Conservation (phyloP, 1,284 basidiomycete species). For the Cutaneotrichosporon sp. region DNA sequence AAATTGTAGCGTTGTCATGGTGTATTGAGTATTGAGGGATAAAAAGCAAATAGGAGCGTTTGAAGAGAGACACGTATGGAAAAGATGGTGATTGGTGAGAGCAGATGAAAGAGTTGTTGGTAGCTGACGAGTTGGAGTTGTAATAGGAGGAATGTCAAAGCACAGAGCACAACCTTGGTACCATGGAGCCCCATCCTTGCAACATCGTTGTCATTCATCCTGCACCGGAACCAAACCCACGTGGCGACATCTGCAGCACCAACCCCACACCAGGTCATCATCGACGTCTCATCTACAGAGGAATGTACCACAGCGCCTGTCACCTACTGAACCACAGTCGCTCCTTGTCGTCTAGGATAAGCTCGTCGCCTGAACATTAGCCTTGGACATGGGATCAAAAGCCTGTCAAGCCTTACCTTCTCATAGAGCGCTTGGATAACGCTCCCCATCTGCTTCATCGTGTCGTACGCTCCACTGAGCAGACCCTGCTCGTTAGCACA, state of each 20-base stretch:
- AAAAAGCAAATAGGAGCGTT: not conserved
- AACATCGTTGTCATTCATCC: not conserved
- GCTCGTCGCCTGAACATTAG: slow-evolving; percentile 24
- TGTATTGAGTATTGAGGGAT: not conserved
- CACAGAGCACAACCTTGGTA: not conserved
- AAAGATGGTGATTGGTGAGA: not conserved
- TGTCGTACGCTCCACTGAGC: slow-evolving; percentile 73
- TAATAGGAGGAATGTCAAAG: not conserved
- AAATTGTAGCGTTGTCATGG: slow-evolving; percentile 67
- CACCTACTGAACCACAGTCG: not conserved
- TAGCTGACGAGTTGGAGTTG: not conserved
- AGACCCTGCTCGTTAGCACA: slow-evolving; percentile 26
- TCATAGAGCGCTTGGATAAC: slow-evolving; percentile 89
- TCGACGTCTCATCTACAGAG: not conserved
- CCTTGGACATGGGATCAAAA: not conserved
- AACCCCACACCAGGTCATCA: not conserved
- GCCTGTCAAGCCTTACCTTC: slow-evolving; percentile 59
- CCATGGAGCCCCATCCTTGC: not conserved
- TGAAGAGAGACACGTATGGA: not conserved
- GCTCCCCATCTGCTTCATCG: slow-evolving; percentile 82
- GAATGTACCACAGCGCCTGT: not conserved
- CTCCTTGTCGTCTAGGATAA: slow-evolving; percentile 15
- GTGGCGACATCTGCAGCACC: not conserved
- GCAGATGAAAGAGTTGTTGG: not conserved
- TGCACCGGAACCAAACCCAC: not conserved